A percentile compares a stretch with the other conserved stretches of the same genome.
These are phyloP conservation scores for Rhizopogon vinicolor DNA, from an alignment of 768 basidiomycete species.

Conservation along the genomic window DNA sequence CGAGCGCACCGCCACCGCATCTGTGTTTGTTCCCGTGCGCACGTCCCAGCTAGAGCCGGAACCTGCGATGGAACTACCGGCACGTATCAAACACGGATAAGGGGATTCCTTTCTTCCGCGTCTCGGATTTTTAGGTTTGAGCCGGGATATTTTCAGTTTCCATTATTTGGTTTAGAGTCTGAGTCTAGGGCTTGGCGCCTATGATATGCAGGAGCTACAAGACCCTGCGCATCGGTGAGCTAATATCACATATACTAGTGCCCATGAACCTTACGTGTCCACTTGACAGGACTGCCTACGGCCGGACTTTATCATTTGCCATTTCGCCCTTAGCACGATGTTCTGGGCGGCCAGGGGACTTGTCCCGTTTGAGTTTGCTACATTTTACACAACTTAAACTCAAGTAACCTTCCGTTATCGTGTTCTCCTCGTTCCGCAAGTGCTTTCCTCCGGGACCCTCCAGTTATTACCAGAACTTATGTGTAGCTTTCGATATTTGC, in stretches of 20 bases:
- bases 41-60: slow-evolving; percentile 28
- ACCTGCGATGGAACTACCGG: slow-evolving; percentile 26
- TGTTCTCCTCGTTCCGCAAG: background rate
- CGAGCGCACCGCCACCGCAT: slow-evolving; percentile 14
- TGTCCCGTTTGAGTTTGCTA: background rate
- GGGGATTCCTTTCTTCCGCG: background rate
- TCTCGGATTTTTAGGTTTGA: background rate
- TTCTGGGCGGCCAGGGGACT: background rate
- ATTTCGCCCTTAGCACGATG: background rate
- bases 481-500: background rate
- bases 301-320: background rate
- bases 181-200: background rate
- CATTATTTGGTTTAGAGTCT: background rate
- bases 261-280: background rate
- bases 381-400: background rate
- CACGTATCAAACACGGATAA: background rate
- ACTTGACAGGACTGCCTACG: background rate
- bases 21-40: slow-evolving; percentile 18
- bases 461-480: background rate
- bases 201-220: background rate
- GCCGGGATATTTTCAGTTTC: background rate
- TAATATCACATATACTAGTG: background rate
- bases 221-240: background rate
- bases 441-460: background rate
- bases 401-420: background rate